These are phyloP conservation scores for Alternaria sp. DNA, from an alignment of 2,329 filamentous ascomycete genomes.

Conservation along the genomic window DNA sequence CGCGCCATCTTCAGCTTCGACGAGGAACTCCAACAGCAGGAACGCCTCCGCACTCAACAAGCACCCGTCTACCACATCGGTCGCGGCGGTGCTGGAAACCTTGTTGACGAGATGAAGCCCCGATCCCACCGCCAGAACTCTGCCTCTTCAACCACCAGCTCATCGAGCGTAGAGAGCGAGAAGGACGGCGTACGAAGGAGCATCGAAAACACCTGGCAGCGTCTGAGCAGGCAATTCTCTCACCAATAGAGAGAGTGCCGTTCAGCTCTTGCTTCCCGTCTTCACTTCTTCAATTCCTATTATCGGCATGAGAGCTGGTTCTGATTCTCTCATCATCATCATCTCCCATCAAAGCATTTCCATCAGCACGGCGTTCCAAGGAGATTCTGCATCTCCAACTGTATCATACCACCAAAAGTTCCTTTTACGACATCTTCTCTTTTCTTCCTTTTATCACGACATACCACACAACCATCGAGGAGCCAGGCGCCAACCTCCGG, in stretches of 20 bases:
- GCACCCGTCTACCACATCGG: constrained; percentile 71
- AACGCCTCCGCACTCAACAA: constrained; percentile 61
- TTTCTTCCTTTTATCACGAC: constrained; percentile 1
- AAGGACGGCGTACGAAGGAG: constrained; percentile 41
- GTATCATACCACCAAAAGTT: constrained; percentile 24
- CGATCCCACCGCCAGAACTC: constrained; percentile 40
- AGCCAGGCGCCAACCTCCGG: constrained; percentile 38
- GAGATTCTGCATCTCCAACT: constrained; percentile 16
- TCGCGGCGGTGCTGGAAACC: constrained; percentile 68
- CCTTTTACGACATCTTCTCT: constrained; percentile 7
- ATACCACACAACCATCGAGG: constrained; percentile 45
- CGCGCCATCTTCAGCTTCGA: constrained; percentile 73
- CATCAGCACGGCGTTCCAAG: constrained; percentile 19
- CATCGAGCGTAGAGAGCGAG: constrained; percentile 37
- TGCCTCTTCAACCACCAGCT: constrained; percentile 32
- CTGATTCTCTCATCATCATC: constrained; percentile 47
- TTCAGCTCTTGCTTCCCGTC: neutral
- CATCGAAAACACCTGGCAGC: constrained; percentile 49
- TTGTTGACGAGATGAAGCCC: constrained; percentile 51
- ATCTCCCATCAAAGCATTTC: constrained; percentile 15
- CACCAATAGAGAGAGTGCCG: constrained; percentile 27
- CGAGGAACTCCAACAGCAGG: constrained; percentile 68
- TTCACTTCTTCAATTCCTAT: constrained; percentile 12
- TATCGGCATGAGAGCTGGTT: constrained; percentile 47
- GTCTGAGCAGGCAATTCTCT: constrained; percentile 46